phyloP scores from a whole-genome alignment of 2,329 filamentous ascomycete species.

The Alternaria sp. region DNA sequence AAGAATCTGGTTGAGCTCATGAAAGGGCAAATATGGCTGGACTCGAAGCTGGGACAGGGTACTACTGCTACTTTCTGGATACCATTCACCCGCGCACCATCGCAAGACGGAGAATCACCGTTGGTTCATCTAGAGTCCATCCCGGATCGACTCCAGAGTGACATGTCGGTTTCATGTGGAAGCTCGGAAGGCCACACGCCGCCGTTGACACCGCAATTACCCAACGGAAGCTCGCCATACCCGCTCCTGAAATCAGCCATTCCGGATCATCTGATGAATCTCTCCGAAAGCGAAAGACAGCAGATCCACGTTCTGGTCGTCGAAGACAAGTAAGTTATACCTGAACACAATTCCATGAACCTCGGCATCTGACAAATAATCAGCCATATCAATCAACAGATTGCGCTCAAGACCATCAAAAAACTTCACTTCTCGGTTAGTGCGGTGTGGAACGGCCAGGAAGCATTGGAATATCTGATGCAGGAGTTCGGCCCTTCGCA shows the following conservation, averaged over 20 bases:
- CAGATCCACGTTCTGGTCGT: conserved; percentile 77
- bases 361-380: conserved; percentile 12
- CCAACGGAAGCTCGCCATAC: conserved; percentile 33
- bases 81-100: conserved; percentile 75
- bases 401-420: conserved; percentile 76
- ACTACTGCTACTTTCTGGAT: conserved; percentile 81
- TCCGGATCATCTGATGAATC: conserved; percentile 51
- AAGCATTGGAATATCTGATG: conserved; percentile 76
- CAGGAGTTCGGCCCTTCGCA: conserved; percentile 61
- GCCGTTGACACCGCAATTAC: conserved; percentile 42
- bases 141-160: conserved; percentile 69
- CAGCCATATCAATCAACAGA: conserved; percentile 73
- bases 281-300: conserved; percentile 66
- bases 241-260: conserved; percentile 38
- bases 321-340: conserved; percentile 74
- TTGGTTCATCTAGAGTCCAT: conserved; percentile 70
- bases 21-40: conserved; percentile 75
- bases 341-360: not conserved
- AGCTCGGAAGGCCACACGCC: conserved; percentile 69
- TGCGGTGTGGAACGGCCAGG: conserved; percentile 79
- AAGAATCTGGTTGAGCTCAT: conserved; percentile 81
- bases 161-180: conserved; percentile 68
- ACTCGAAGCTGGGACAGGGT: conserved; percentile 71
- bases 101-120: conserved; percentile 57
- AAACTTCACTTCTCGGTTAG: conserved; percentile 76